Conservation (phyloP, 2,329 filamentous ascomycete genomes). For the Paraphaeosphaeria sporulosa region DNA sequence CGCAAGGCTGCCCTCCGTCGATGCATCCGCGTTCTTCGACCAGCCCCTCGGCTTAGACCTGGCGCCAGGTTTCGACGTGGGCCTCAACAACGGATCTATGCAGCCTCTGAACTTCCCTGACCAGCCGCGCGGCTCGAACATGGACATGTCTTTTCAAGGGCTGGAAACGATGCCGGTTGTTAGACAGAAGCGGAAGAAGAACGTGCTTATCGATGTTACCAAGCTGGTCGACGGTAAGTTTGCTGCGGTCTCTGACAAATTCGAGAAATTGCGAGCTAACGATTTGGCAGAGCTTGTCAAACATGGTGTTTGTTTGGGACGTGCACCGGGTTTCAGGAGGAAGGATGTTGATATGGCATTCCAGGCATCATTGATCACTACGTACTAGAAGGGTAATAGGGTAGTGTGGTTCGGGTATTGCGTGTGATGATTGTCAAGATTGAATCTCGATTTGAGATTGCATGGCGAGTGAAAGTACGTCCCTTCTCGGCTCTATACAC, state of each 20-base stretch:
- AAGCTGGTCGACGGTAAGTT: conserved; percentile 55
- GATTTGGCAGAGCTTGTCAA: conserved; percentile 42
- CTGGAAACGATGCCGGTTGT: conserved; percentile 24
- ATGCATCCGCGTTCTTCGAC: conserved; percentile 30
- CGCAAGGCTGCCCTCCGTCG: conserved; percentile 23
- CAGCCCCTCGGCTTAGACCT: conserved; percentile 46
- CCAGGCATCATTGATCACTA: conserved; percentile 40
- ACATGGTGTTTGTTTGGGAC: conserved; percentile 53
- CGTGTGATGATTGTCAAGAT: neutral
- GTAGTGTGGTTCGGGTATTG: neutral
- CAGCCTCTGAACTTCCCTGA: conserved; percentile 17
- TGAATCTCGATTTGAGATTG: neutral
- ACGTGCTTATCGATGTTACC: conserved; percentile 53
- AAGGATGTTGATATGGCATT: conserved; percentile 54
- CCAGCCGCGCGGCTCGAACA: conserved; percentile 22
- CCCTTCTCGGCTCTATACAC: neutral
- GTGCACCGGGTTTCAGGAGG: conserved; percentile 53
- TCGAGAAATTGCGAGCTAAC: conserved; percentile 29
- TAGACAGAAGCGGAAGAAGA: conserved; percentile 42
- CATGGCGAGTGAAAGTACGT: neutral
- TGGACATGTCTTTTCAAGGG: conserved; percentile 28
- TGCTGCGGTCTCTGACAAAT: neutral
- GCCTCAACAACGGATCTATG: conserved; percentile 20
- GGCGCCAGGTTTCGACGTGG: conserved; percentile 35
- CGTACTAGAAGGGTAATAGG: conserved; percentile 20